These are phyloP conservation scores for Zizania latifolia DNA, from an alignment of 176 grass and related monocot species.

Conservation along the genomic window DNA sequence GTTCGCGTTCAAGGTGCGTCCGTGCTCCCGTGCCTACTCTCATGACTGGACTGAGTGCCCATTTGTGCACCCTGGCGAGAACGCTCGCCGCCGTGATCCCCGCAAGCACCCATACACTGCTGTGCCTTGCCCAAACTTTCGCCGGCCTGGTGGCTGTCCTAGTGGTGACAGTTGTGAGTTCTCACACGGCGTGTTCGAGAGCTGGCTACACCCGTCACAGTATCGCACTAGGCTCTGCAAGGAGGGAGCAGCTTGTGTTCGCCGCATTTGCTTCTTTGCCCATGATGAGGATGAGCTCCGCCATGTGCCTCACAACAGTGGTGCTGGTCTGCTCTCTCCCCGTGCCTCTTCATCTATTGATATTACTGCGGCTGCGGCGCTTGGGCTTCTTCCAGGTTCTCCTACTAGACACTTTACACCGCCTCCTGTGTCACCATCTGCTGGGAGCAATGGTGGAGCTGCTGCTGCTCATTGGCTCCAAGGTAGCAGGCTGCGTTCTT, in stretches of 20 bases:
- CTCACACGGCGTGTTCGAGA: conserved; percentile 86
- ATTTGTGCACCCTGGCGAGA: conserved; percentile 81
- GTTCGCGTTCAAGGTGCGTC: conserved; percentile 78
- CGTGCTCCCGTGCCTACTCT: conserved; percentile 80
- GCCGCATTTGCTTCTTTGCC: conserved; percentile 87
- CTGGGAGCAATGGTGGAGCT: conserved; percentile 27
- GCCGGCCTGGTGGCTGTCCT: conserved; percentile 61
- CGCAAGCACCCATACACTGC: conserved; percentile 74
- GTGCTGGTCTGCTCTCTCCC: conserved; percentile 56
- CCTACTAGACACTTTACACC: conserved; percentile 37
- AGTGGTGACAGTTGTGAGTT: conserved; percentile 75
- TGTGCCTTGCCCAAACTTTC: conserved; percentile 84
- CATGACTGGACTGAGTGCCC: conserved; percentile 97
- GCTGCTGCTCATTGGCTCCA: conserved; percentile 44
- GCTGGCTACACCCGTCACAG: conserved; percentile 89
- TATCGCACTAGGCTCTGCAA: conserved; percentile 93
- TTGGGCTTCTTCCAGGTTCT: conserved; percentile 54
- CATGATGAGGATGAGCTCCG: conserved; percentile 78
- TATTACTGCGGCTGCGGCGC: conserved; percentile 52
- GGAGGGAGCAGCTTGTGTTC: conserved; percentile 57
- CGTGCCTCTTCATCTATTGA: conserved; percentile 64
- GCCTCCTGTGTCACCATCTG: conserved; percentile 60
- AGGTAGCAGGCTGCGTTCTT: conserved; percentile 70
- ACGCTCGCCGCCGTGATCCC: conserved; percentile 74
- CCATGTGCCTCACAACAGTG: conserved; percentile 54